Conservation (phyloP, 139 green algal species). For the Chlorella ohadii region DNA sequence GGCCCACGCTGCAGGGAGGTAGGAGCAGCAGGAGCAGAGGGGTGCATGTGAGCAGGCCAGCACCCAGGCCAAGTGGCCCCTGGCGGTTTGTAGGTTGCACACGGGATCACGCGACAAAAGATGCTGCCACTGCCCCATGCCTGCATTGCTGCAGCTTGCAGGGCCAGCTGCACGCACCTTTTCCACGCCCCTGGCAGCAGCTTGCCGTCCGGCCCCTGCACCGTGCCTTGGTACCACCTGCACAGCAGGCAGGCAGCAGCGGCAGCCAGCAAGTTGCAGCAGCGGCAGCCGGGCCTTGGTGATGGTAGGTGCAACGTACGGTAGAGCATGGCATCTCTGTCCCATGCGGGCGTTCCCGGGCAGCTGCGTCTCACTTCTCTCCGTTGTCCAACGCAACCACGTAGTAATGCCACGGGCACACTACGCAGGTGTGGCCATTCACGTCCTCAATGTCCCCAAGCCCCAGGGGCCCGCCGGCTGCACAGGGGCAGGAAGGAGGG, state of each 20-base stretch:
- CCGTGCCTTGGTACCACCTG: constrained; percentile 43
- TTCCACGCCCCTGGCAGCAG: constrained; percentile 53
- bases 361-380: constrained; percentile 36
- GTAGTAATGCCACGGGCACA: constrained; percentile 60
- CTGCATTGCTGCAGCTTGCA: too few species aligned
- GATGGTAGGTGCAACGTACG: background rate
- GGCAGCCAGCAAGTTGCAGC: too few species aligned
- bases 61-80: too few species aligned
- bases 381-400: constrained; percentile 33
- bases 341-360: background rate
- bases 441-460: constrained; percentile 58
- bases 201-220: constrained; percentile 42
- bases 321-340: background rate
- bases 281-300: too few species aligned
- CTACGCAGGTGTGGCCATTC: constrained; percentile 29
- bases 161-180: background rate
- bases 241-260: background rate
- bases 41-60: too few species aligned
- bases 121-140: too few species aligned
- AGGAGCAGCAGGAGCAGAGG: too few species aligned
- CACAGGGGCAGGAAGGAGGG: too few species aligned
- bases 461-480: constrained; percentile 46
- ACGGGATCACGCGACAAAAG: too few species aligned
- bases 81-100: too few species aligned
- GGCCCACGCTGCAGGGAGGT: constrained; percentile 35